These are phyloP conservation scores for Alternaria consortialis DNA, from an alignment of 2,329 filamentous ascomycete genomes.

Conservation along the genomic window DNA sequence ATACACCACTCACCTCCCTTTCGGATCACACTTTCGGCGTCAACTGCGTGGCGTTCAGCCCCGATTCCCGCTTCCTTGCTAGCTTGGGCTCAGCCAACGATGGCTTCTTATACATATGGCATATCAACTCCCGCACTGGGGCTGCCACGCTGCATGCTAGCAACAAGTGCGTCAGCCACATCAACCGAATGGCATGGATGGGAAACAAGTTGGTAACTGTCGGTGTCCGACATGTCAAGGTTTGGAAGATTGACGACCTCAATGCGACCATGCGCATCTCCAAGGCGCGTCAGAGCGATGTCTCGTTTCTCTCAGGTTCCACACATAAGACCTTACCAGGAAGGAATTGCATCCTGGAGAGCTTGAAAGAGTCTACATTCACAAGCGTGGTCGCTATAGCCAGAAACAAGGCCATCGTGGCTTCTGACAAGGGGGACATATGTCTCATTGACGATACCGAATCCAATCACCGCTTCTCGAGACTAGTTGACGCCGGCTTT, in stretches of 20 bases:
- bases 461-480: constrained; percentile 74
- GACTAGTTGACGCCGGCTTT: constrained; percentile 73
- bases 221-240: constrained; percentile 89
- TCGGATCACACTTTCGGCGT: constrained; percentile 92
- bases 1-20: constrained; percentile 83
- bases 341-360: constrained; percentile 85
- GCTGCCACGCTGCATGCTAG: constrained; percentile 80
- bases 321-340: constrained; percentile 75
- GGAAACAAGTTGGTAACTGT: constrained; percentile 84
- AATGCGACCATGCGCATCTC: constrained; percentile 58
- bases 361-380: constrained; percentile 84
- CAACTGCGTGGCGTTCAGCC: constrained; percentile 86
- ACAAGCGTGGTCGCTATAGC: constrained; percentile 78
- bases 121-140: constrained; percentile 81
- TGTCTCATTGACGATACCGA: constrained; percentile 83
- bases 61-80: constrained; percentile 84
- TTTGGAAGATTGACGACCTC: constrained; percentile 84
- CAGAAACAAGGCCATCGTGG: constrained; percentile 78
- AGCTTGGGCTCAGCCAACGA: constrained; percentile 90
- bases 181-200: constrained; percentile 91
- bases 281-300: constrained; percentile 47
- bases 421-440: constrained; percentile 88
- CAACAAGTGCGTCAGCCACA: constrained; percentile 90
- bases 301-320: constrained; percentile 56
- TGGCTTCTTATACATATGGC: constrained; percentile 93